Conservation (phyloP, 306 rosid genomes). For the Quercus variabilis region DNA sequence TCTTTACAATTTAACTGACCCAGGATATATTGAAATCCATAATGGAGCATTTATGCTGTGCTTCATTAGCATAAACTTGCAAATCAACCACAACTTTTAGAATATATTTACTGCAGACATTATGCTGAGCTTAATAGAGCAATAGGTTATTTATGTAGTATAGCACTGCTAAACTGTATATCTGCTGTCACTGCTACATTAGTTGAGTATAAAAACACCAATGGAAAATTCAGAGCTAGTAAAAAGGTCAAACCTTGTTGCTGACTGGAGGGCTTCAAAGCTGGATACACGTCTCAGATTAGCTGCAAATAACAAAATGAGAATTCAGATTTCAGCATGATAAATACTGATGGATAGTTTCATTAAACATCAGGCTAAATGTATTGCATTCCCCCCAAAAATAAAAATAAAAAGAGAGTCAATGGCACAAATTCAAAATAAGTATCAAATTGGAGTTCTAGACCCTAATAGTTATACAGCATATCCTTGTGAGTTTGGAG, state of each 20-base stretch:
- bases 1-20: background rate
- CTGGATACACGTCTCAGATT: constrained; percentile 88
- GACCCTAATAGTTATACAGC: background rate
- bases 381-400: background rate
- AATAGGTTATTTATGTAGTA: background rate
- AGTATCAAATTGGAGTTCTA: background rate
- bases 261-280: constrained; percentile 85
- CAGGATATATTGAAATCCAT: background rate
- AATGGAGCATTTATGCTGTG: background rate
- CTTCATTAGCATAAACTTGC: background rate
- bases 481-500: background rate
- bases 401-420: background rate
- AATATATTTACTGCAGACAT: background rate
- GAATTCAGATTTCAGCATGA: background rate
- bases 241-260: constrained; percentile 57
- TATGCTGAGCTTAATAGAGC: background rate
- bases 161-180: background rate
- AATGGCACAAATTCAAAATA: background rate
- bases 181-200: background rate
- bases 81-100: background rate
- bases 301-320: constrained; percentile 50
- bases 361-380: background rate
- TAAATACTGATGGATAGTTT: background rate
- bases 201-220: background rate
- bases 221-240: background rate